Evolutionary conservation across 164 flowering plant genomes (phyloP).

Genomic region (Vitis rotundifolia): DNA sequence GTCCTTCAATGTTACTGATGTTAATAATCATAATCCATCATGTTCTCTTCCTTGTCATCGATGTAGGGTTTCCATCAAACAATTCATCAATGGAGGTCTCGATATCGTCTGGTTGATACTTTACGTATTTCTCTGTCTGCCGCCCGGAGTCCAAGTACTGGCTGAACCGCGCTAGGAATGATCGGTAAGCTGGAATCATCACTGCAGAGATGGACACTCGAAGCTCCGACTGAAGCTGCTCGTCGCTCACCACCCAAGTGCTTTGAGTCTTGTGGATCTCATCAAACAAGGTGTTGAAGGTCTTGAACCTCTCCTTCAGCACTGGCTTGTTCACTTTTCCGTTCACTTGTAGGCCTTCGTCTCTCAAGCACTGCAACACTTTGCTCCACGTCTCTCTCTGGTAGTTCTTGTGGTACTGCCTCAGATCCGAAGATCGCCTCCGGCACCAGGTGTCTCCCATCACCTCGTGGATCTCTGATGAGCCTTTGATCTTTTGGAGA

Average conservation of each 20-base stretch:
- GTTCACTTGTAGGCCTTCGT: constrained; percentile 57
- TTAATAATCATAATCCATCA: not conserved
- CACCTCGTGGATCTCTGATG: constrained; percentile 50
- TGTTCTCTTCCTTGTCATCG: constrained; percentile 56
- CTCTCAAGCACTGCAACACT: constrained; percentile 51
- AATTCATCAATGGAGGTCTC: constrained; percentile 71
- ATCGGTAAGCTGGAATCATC: constrained; percentile 84
- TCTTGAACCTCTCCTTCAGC: constrained; percentile 82
- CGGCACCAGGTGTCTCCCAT: constrained; percentile 69
- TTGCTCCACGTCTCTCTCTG: constrained; percentile 82
- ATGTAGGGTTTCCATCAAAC: constrained; percentile 69
- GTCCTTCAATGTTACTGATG: too few species aligned
- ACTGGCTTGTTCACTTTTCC: constrained; percentile 61
- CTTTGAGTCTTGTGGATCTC: constrained; percentile 83
- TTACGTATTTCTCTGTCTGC: constrained; percentile 74
- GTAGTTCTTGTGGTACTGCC: constrained; percentile 77
- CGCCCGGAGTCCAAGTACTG: constrained; percentile 63
- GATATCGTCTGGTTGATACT: constrained; percentile 86
- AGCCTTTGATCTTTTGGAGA: constrained; percentile 72
- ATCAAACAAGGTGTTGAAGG: constrained; percentile 67
- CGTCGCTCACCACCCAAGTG: constrained; percentile 85
- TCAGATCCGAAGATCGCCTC: constrained; percentile 57
- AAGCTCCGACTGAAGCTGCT: constrained; percentile 86
- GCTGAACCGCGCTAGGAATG: constrained; percentile 74
- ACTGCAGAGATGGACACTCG: constrained; percentile 75